These are phyloP conservation scores for Penicillium sp. DNA, from an alignment of 2,329 filamentous ascomycete species.

Conservation along the genomic window DNA sequence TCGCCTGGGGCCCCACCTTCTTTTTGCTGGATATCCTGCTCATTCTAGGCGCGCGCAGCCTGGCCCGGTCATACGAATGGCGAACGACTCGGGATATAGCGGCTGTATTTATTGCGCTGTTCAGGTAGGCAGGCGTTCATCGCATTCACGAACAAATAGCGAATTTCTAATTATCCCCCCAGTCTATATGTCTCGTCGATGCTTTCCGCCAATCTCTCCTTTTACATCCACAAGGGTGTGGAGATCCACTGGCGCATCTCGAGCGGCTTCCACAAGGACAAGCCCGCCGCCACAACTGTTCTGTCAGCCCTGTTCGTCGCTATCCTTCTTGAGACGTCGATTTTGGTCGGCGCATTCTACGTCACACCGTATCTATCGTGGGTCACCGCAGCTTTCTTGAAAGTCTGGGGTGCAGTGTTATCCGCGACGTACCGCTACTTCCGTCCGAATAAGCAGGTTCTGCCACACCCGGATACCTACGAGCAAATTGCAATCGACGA, in stretches of 20 bases:
- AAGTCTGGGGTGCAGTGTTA: slow-evolving; percentile 7
- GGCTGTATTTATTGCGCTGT: slow-evolving; percentile 1
- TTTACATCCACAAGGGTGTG: slow-evolving; percentile 14
- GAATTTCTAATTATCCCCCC: background rate
- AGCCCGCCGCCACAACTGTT: slow-evolving; percentile 7
- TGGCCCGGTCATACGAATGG: slow-evolving; percentile 10
- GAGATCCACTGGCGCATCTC: slow-evolving; percentile 22
- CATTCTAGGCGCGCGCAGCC: slow-evolving; percentile 8
- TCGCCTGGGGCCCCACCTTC: slow-evolving; percentile 12
- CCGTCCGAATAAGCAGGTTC: background rate
- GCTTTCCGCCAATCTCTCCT: slow-evolving; percentile 17
- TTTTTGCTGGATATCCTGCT: slow-evolving; percentile 10
- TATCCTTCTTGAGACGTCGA: slow-evolving; percentile 8
- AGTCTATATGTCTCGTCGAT: slow-evolving; percentile 13
- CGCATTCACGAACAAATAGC: background rate
- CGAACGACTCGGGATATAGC: slow-evolving; percentile 4
- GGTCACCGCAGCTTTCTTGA: slow-evolving; percentile 5
- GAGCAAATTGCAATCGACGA: slow-evolving; percentile 16
- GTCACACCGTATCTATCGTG: slow-evolving; percentile 11
- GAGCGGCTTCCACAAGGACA: slow-evolving; percentile 9
- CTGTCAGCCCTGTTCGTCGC: slow-evolving; percentile 11
- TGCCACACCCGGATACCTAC: slow-evolving; percentile 14
- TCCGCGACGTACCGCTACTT: background rate
- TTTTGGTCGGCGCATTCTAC: slow-evolving; percentile 10
- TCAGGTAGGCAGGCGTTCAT: slow-evolving; percentile 2